Evolutionary conservation across 2,329 filamentous ascomycete species (phyloP).

Genomic region (Chrysoporthe puriensis): DNA sequence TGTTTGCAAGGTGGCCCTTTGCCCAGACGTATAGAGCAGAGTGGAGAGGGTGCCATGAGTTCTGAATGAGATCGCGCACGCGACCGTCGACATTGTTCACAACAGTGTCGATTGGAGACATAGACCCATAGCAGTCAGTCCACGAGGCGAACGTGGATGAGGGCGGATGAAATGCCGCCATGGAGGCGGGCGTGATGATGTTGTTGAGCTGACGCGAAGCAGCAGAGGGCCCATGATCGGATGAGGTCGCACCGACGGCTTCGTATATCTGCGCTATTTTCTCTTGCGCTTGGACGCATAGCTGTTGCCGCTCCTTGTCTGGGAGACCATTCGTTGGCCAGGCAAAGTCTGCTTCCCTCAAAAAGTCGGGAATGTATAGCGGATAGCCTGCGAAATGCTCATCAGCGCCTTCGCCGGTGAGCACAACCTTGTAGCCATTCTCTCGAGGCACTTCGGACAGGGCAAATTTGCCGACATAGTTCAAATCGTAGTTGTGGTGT

Average conservation of each 20-base stretch:
- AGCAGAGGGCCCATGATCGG: conserved; percentile 2
- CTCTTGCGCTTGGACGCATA: neutral
- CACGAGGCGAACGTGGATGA: neutral
- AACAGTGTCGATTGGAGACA: conserved; percentile 2
- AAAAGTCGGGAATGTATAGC: conserved; percentile 48
- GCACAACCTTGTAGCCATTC: conserved; percentile 55
- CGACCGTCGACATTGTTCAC: conserved; percentile 26
- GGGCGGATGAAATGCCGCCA: conserved; percentile 20
- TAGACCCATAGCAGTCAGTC: neutral
- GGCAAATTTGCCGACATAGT: conserved; percentile 55
- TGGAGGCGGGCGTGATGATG: conserved; percentile 16
- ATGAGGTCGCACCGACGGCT: conserved; percentile 13
- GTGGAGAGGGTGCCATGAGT: too few relatives aligned
- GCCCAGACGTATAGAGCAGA: too few relatives aligned
- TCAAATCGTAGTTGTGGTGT: conserved; percentile 49
- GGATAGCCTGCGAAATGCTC: conserved; percentile 59
- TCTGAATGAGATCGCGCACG: neutral
- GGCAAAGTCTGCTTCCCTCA: conserved; percentile 52
- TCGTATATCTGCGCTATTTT: conserved; percentile 9
- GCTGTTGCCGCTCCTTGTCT: conserved; percentile 25
- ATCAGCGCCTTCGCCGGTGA: conserved; percentile 57
- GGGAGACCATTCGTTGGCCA: conserved; percentile 37
- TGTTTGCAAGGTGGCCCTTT: too few relatives aligned
- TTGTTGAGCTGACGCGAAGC: conserved; percentile 9
- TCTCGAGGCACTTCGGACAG: conserved; percentile 50